A percentile compares a stretch with the other conserved stretches of the same genome.
Evolutionary conservation across 2,329 filamentous ascomycete genomes (phyloP).

Genomic region (Stachybotrys chlorohalonatus): DNA sequence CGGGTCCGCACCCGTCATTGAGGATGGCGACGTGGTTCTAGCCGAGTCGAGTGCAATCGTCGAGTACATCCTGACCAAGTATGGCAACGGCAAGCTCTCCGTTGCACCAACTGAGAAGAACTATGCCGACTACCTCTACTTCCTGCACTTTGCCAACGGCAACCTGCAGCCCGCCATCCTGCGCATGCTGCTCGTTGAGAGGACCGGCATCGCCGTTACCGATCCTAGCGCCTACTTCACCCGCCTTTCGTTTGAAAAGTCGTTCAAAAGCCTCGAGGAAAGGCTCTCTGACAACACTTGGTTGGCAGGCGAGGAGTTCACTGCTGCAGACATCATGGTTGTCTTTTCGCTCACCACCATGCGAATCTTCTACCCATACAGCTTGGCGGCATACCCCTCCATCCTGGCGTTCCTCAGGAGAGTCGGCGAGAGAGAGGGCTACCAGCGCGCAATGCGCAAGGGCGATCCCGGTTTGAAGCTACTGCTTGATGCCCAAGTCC

Average conservation of each 20-base stretch:
- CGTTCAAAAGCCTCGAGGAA: slow-evolving; percentile 41
- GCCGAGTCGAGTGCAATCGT: slow-evolving; percentile 51
- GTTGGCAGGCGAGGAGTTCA: slow-evolving; percentile 53
- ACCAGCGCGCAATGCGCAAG: slow-evolving; percentile 37
- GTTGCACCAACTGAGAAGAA: slow-evolving; percentile 32
- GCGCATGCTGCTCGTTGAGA: slow-evolving; percentile 23
- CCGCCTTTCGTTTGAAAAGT: slow-evolving; percentile 14
- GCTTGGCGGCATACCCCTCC: slow-evolving; percentile 29
- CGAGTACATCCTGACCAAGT: slow-evolving; percentile 51
- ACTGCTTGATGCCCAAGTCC: neutral
- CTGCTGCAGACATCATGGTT: slow-evolving; percentile 56
- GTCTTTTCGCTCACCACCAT: slow-evolving; percentile 53
- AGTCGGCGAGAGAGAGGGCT: slow-evolving; percentile 33
- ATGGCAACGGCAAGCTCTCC: slow-evolving; percentile 40
- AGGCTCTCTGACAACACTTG: slow-evolving; percentile 38
- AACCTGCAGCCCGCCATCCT: slow-evolving; percentile 29
- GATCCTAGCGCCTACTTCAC: neutral
- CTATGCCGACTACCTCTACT: slow-evolving; percentile 56
- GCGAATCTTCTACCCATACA: slow-evolving; percentile 39
- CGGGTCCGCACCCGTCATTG: slow-evolving; percentile 51
- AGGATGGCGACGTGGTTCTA: slow-evolving; percentile 44
- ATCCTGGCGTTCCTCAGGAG: slow-evolving; percentile 37
- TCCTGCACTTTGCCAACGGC: slow-evolving; percentile 50
- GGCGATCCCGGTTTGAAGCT: slow-evolving; percentile 22
- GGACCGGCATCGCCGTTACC: slow-evolving; percentile 11